Percentiles rank a stretch among this genome's conserved stretches.
phyloP scores from a whole-genome alignment of 306 rosid species.

The Vigna angularis region DNA sequence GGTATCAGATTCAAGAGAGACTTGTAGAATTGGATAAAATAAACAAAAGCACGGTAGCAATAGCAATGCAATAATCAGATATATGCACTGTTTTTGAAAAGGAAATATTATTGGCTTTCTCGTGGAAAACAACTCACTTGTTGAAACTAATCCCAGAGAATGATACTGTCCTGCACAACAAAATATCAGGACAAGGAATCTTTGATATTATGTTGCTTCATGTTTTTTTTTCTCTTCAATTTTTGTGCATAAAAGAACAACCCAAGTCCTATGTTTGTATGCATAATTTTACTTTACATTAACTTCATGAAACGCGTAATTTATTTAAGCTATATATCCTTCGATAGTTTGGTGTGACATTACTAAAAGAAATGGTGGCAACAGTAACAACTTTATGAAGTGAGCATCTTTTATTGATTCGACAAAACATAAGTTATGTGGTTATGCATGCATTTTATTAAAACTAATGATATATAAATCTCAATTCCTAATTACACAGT shows the following conservation, averaged over 20 bases:
- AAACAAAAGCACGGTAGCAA: conserved; percentile 16
- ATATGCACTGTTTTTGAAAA: not conserved
- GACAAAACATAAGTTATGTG: not conserved
- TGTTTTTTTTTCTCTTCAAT: too few species aligned
- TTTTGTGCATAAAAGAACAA: too few species aligned
- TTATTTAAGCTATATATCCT: not conserved
- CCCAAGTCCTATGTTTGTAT: too few species aligned
- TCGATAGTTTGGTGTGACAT: not conserved
- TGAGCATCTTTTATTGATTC: not conserved
- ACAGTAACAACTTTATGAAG: too few species aligned
- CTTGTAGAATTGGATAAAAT: conserved; percentile 26
- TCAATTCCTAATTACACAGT: not conserved
- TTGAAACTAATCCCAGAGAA: conserved; percentile 33
- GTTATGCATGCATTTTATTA: not conserved
- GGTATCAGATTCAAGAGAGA: conserved; percentile 48
- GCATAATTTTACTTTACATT: not conserved
- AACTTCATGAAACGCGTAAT: not conserved
- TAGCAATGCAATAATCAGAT: conserved; percentile 11
- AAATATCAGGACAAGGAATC: not conserved
- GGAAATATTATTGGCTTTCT: conserved; percentile 28
- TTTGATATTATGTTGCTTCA: not conserved
- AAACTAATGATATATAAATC: not conserved
- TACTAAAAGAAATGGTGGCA: too few species aligned
- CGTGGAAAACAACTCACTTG: conserved; percentile 42
- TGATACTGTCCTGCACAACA: conserved; percentile 4